Evolutionary conservation across 441 rosid species (phyloP), one percentile per base, ranked within the genome.

Genomic region (Mallotus repandus): DNA sequence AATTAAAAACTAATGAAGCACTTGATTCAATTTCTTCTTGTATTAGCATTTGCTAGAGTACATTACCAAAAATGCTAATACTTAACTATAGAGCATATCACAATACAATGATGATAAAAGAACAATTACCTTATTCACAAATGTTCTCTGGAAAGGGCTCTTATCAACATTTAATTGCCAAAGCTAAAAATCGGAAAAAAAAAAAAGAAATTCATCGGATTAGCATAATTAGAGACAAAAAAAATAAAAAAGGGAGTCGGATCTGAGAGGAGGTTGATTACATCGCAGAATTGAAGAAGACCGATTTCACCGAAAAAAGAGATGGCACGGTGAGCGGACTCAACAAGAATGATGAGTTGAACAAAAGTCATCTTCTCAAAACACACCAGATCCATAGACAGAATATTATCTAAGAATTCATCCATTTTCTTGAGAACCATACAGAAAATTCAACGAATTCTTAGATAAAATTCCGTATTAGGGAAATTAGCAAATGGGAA

Each of bases 301-400:
- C 99, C 98, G 79, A 93, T 89, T 74, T 91, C 97, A 59, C 98
- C 98, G 81, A 96, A 97, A 74, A 92, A 94, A 71, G 98, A 85
- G 80, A 92, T 35, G 77, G 91, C 94, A 16, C 97, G 98, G 79
- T 89, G 96, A 79, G 99, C 91, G 54, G 96, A 87, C 83, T 94
- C 99, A 60, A 81, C 89, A 29, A 98, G 99, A 67, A 96, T 91
- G 83, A 96, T 96, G 76, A 96, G 94, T 86, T 93, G 98, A 8
- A 92, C 97, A 49, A 89, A 87, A 52, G 90, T 80, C 98, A 96
- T 96, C 89, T 88, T 89, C 91, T 92, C 98, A 57, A 98, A 96
- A 25, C 97, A 91, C 97, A 92, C 88, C 91, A 92, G 97, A 94
- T 94, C 98, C 98, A 96, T 96, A 38, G 94, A 50, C 59, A 94